Evolutionary conservation across 2,329 filamentous ascomycete species (phyloP).

Genomic region (Tolypocladium cylindrosporum): DNA sequence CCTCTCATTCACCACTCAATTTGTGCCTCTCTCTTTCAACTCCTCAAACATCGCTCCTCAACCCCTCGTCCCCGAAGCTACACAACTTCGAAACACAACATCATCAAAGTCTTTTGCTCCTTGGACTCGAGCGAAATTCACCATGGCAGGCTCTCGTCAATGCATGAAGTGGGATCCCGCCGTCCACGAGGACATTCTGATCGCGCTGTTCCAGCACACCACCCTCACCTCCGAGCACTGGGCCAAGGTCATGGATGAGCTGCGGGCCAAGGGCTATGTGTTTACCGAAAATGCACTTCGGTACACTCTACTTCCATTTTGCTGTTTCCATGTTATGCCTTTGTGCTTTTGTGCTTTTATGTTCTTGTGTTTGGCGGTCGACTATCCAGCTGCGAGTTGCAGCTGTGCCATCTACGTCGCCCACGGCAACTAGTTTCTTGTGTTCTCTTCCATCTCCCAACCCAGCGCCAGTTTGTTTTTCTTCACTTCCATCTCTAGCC

Average conservation of each 20-base stretch:
- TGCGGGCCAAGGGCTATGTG: conserved; percentile 26
- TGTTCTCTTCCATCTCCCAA: background rate
- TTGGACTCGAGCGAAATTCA: background rate
- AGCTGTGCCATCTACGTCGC: background rate
- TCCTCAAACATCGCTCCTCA: background rate
- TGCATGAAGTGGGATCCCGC: conserved; percentile 29
- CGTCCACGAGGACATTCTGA: conserved; percentile 33
- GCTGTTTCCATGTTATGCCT: background rate
- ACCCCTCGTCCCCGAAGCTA: too few species aligned
- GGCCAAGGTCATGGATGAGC: conserved; percentile 24
- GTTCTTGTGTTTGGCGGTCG: background rate
- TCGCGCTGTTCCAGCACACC: conserved; percentile 27
- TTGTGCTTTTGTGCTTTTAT: background rate
- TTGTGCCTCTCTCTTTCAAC: background rate
- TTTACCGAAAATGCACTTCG: conserved; percentile 30
- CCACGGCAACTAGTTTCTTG: background rate
- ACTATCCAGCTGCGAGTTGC: background rate
- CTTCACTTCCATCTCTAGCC: background rate
- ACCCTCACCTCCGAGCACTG: conserved; percentile 21
- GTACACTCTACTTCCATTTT: conserved; percentile 15
- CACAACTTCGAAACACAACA: too few species aligned
- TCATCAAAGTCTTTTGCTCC: background rate
- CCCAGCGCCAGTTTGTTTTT: background rate
- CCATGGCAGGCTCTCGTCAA: conserved; percentile 17
- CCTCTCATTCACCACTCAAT: background rate